phyloP scores from a whole-genome alignment of 345 rosid species.

The Citrus sp. region DNA sequence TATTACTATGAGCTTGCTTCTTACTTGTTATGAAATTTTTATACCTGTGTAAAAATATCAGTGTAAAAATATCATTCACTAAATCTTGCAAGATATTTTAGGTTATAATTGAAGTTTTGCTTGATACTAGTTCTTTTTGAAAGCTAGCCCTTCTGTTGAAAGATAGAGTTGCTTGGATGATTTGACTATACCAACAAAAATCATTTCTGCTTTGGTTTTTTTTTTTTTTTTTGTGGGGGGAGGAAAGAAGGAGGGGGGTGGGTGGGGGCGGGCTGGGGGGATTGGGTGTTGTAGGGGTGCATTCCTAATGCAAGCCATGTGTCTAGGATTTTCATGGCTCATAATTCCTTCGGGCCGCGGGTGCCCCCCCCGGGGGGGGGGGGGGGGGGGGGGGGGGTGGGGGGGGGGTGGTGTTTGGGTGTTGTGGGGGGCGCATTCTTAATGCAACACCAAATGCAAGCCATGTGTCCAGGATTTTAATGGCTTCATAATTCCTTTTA shows the following conservation, averaged over 20 bases:
- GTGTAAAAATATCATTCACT: neutral
- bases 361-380: no score
- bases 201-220: neutral
- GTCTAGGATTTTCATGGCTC: neutral
- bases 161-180: neutral
- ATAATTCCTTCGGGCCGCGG: neutral
- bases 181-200: neutral
- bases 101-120: neutral
- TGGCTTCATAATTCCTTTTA: neutral
- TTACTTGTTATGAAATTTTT: neutral
- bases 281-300: no score
- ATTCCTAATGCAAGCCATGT: neutral
- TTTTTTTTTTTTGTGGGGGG: no score
- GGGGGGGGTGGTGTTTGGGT: no score
- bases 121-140: neutral
- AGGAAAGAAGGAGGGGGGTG: no score
- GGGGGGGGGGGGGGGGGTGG: no score
- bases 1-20: neutral
- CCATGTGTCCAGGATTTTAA: neutral
- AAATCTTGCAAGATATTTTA: neutral
- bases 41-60: neutral
- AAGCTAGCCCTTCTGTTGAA: neutral
- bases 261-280: no score
- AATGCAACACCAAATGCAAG: neutral
- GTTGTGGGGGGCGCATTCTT: no score